phyloP scores from a whole-genome alignment of 495 filamentous ascomycete genomes.

The Talaromyces liani region DNA sequence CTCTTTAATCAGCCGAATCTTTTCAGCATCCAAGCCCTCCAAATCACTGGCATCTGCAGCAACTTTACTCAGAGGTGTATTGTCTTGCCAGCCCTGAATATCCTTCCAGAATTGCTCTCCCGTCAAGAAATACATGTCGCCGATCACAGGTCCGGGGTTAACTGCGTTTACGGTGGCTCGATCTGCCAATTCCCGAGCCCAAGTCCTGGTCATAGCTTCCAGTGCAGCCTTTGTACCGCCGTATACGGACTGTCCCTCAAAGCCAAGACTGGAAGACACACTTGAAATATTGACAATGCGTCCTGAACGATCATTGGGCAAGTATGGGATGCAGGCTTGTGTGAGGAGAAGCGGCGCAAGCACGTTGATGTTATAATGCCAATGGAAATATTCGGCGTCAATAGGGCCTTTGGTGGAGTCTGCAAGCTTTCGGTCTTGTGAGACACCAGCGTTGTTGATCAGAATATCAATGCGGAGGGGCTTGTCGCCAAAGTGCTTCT shows the following conservation, averaged over 20 bases:
- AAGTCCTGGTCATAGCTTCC: constrained; percentile 89
- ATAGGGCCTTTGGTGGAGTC: constrained; percentile 42
- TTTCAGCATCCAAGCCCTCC: constrained; percentile 50
- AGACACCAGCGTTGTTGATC: constrained; percentile 80
- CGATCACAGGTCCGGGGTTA: constrained; percentile 82
- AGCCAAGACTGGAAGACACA: constrained; percentile 62
- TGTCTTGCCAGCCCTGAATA: constrained; percentile 56
- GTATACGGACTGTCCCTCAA: constrained; percentile 67
- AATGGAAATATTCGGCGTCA: constrained; percentile 52
- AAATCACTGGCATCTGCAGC: constrained; percentile 33
- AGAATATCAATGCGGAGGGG: constrained; percentile 73
- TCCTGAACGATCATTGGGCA: constrained; percentile 67
- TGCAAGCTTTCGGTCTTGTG: constrained; percentile 51
- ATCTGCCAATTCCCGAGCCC: constrained; percentile 74
- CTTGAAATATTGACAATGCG: constrained; percentile 74
- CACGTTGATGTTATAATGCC: constrained; percentile 76
- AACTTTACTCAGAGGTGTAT: constrained; percentile 55
- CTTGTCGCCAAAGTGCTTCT: constrained; percentile 41
- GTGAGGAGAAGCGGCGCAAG: constrained; percentile 76
- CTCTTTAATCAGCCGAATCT: constrained; percentile 49
- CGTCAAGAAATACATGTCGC: constrained; percentile 62
- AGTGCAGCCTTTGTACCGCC: constrained; percentile 84
- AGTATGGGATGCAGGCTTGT: constrained; percentile 59
- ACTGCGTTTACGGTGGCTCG: constrained; percentile 76
- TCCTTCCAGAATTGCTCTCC: constrained; percentile 46